phyloP scores from a whole-genome alignment of 1,284 basidiomycete species.

The Thelephora terrestris region DNA sequence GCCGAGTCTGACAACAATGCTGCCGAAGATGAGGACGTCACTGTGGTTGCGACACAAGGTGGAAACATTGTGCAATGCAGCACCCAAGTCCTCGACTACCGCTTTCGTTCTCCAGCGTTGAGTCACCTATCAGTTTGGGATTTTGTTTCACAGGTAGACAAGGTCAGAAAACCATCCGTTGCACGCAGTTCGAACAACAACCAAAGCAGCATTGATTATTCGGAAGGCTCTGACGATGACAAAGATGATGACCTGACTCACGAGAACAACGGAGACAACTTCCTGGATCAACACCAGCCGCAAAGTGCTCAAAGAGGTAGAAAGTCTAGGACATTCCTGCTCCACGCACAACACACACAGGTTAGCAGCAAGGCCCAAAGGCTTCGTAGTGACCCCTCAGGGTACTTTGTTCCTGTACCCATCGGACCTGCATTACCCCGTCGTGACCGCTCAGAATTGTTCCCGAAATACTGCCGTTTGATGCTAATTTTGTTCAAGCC shows the following conservation, averaged over 20 bases:
- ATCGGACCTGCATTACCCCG: slow-evolving; percentile 22
- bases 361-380: slow-evolving; percentile 6
- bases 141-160: slow-evolving; percentile 17
- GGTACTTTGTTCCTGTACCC: slow-evolving; percentile 15
- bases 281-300: too few relatives aligned
- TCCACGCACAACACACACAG: slow-evolving; percentile 10
- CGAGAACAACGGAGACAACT: too few relatives aligned
- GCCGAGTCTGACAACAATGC: too few relatives aligned
- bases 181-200: neutral
- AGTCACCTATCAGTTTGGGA: slow-evolving; percentile 22
- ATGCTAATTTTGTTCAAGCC: slow-evolving; percentile 13
- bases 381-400: neutral
- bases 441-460: slow-evolving; percentile 8
- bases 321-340: neutral
- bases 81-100: slow-evolving; percentile 11
- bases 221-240: neutral
- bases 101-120: slow-evolving; percentile 1
- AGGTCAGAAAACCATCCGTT: too few relatives aligned
- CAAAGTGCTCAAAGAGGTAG: neutral
- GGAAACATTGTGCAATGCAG: neutral
- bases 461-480: neutral
- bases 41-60: neutral
- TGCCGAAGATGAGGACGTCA: slow-evolving; percentile 9
- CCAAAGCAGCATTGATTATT: slow-evolving; percentile 1
- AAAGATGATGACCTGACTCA: too few relatives aligned